phyloP scores from a whole-genome alignment of 2,329 filamentous ascomycete species.

The Claviceps sp. region DNA sequence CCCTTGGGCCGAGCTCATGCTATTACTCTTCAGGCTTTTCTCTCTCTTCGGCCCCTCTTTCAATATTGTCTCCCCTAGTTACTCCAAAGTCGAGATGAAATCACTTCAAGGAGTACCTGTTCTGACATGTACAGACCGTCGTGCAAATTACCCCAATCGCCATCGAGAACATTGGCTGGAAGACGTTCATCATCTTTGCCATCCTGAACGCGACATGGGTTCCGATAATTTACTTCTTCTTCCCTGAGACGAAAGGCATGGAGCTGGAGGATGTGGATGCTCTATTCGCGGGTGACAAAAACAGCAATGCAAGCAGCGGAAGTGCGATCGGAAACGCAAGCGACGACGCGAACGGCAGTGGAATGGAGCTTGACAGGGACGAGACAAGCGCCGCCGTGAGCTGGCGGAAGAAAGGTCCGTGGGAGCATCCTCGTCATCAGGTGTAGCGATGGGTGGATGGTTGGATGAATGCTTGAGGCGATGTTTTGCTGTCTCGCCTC shows the following conservation, averaged over 20 bases:
- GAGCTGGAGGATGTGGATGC: conserved; percentile 30
- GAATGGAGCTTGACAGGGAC: background rate
- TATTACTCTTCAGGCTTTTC: background rate
- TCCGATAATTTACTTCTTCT: conserved; percentile 17
- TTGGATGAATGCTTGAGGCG: too few relatives aligned
- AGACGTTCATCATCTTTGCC: conserved; percentile 17
- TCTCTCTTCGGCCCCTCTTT: background rate
- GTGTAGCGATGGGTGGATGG: too few relatives aligned
- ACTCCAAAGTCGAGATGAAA: too few relatives aligned
- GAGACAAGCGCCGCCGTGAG: background rate
- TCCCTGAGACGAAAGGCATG: conserved; percentile 18
- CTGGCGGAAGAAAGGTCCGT: background rate
- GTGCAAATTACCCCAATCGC: conserved; percentile 10
- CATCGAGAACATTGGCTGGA: conserved; percentile 14
- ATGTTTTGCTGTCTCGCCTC: too few relatives aligned
- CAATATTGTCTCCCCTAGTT: too few relatives aligned
- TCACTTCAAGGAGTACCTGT: background rate
- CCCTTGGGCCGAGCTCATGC: too few relatives aligned
- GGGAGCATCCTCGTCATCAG: too few relatives aligned
- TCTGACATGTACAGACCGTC: conserved; percentile 1
- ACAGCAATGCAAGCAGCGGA: background rate
- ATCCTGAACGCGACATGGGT: conserved; percentile 16
- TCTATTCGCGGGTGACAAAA: conserved; percentile 10
- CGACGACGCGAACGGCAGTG: background rate
- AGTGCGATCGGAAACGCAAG: too few relatives aligned